These are phyloP conservation scores for Cyberlindnera misumaiensis DNA, from an alignment of 805 yeast species.

Conservation along the genomic window DNA sequence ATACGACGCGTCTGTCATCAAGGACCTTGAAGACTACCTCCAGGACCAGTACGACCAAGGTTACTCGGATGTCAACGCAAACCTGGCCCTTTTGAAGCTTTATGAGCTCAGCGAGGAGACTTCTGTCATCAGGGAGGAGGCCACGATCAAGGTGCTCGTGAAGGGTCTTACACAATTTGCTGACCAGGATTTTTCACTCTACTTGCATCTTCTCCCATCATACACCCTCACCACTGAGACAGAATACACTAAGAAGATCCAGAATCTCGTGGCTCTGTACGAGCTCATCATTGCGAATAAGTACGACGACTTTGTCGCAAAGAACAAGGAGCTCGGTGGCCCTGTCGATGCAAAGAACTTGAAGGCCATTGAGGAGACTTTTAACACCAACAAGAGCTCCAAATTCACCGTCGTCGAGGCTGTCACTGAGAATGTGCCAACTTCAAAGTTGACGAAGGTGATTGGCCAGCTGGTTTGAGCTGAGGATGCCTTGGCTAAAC, in stretches of 20 bases:
- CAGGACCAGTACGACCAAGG: conserved; percentile 30
- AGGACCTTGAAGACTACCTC: conserved; percentile 39
- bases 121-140: conserved; percentile 30
- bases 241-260: conserved; percentile 21
- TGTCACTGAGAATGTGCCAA: conserved; percentile 19
- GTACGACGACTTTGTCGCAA: conserved; percentile 14
- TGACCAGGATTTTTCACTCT: conserved; percentile 36
- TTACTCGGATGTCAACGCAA: conserved; percentile 36
- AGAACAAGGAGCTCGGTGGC: conserved; percentile 16
- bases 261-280: conserved; percentile 18
- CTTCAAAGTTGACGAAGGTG: conserved; percentile 20
- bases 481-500: not conserved
- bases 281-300: conserved; percentile 20
- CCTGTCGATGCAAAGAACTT: conserved; percentile 14
- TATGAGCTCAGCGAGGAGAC: conserved; percentile 31
- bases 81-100: conserved; percentile 39
- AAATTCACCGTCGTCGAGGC: conserved; percentile 15
- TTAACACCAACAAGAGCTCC: conserved; percentile 16
- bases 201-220: conserved; percentile 39
- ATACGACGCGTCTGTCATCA: conserved; percentile 37
- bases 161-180: conserved; percentile 36
- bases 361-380: conserved; percentile 14
- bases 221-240: conserved; percentile 24
- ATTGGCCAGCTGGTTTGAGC: conserved; percentile 12
- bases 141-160: conserved; percentile 31